These are phyloP conservation scores for Dactylella cylindrospora DNA, from an alignment of 2,329 filamentous ascomycete species.

Conservation along the genomic window DNA sequence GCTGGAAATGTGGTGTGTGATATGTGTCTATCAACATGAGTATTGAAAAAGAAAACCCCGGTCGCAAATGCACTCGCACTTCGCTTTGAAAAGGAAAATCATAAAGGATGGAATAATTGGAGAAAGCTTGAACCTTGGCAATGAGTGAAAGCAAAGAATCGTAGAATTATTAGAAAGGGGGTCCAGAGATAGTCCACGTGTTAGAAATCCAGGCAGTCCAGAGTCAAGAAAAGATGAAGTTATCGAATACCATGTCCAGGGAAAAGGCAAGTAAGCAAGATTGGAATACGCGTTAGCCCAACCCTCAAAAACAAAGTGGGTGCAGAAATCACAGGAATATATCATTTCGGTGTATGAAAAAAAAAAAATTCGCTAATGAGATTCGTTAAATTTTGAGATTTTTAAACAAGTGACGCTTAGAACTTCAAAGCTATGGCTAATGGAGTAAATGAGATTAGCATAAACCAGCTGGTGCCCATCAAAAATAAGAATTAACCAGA, in stretches of 20 bases:
- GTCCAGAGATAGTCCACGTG: too few relatives aligned
- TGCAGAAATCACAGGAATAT: constrained; percentile 8
- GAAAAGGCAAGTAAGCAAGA: neutral
- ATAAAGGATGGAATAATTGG: too few relatives aligned
- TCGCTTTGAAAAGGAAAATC: too few relatives aligned
- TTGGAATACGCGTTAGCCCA: constrained; percentile 8
- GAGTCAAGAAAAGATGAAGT: neutral
- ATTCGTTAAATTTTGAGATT: constrained; percentile 33
- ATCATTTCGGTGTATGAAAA: constrained; percentile 5
- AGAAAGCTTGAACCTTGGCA: too few relatives aligned
- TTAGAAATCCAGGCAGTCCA: neutral
- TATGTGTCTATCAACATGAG: too few relatives aligned
- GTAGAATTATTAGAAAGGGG: too few relatives aligned
- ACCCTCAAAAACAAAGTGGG: constrained; percentile 9
- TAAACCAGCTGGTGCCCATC: constrained; percentile 25
- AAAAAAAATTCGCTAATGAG: constrained; percentile 28
- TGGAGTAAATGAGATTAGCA: constrained; percentile 38
- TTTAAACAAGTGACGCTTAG: constrained; percentile 9
- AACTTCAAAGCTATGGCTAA: constrained; percentile 6
- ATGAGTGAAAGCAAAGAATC: too few relatives aligned
- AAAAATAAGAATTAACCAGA: neutral
- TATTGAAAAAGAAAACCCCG: too few relatives aligned
- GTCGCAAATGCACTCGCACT: too few relatives aligned
- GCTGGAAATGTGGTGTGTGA: too few relatives aligned
- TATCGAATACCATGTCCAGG: neutral